phyloP scores from a whole-genome alignment of 2,329 filamentous ascomycete genomes.

The Colletotrichum euphorbiae region DNA sequence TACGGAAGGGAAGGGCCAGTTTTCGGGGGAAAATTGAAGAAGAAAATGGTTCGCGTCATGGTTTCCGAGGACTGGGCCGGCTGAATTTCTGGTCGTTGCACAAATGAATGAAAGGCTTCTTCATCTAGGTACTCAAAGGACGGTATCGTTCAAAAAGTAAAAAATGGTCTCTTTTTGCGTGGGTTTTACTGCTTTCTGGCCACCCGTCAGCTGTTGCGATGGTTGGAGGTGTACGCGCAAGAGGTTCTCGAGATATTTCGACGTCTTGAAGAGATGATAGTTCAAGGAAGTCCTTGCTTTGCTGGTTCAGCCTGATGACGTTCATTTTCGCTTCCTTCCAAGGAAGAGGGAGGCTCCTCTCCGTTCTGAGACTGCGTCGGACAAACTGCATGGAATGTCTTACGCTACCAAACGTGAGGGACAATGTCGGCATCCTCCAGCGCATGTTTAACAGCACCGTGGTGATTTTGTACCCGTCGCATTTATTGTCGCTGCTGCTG shows the following conservation, averaged over 20 bases:
- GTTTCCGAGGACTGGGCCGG: constrained; percentile 39
- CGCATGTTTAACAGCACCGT: too few relatives aligned
- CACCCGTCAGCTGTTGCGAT: neutral
- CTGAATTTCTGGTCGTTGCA: constrained; percentile 40
- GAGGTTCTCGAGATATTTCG: neutral
- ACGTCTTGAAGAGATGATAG: neutral
- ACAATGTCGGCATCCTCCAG: too few relatives aligned
- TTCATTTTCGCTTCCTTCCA: too few relatives aligned
- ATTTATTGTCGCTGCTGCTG: too few relatives aligned
- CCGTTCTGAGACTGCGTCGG: too few relatives aligned
- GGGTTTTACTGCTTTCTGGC: constrained; percentile 20
- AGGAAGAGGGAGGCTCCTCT: too few relatives aligned
- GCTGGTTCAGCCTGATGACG: neutral
- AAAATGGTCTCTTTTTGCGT: constrained; percentile 40
- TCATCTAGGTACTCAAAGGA: constrained; percentile 39
- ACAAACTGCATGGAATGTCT: too few relatives aligned
- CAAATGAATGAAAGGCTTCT: constrained; percentile 41
- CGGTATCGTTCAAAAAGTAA: constrained; percentile 41
- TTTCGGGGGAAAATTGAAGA: constrained; percentile 38
- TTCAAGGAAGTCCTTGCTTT: neutral
- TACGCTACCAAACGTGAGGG: too few relatives aligned
- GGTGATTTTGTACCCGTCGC: too few relatives aligned
- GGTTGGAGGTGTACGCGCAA: neutral
- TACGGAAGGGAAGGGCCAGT: constrained; percentile 40
- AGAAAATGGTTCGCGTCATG: constrained; percentile 37